Evolutionary conservation across 2,329 filamentous ascomycete genomes (phyloP), one percentile per base, ranked within the genome.

Genomic region (Neofusicoccum kwambonambiense): DNA sequence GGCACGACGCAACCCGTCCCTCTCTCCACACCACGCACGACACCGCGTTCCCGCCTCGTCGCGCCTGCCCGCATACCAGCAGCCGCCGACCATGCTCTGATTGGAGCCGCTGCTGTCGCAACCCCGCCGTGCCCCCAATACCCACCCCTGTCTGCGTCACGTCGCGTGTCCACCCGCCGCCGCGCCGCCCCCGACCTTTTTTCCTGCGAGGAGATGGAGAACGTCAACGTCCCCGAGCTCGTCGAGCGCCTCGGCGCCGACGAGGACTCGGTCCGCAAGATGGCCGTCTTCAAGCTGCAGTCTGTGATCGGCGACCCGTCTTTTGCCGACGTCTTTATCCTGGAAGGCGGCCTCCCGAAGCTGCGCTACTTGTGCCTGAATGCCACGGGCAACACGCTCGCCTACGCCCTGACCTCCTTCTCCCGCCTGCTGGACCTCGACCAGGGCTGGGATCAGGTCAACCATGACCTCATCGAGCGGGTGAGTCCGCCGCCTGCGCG

Each of bases 201-300:
- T 41, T 22, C 22, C 22, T 35, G 22, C 11, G 12, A 39, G 42
- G 15, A 47, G 41, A 86, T 86, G 84, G 84, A 86, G 65, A 82
- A 77, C 72, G 77, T 83, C 72, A 83, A 84, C 72, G 79, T 87
- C 67, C 77, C 83, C 54, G 84, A 87, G 69, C 78, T 88, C 69
- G 84, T 89, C 66, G 81, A 83, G 67, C 82, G 85, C 61, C 79
- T 89, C 65, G 81, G 83, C 50, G 86, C 84, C 70, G 84, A 87
- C 64, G 86, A 97, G 79, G 95, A 99, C 83, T 93, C 92, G 64
- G 89, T 92, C 70, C 92, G 93, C 74, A 99, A 99, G 79, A 97
- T 98, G 92, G 95, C 95, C 67, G 95, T 96, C 67, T 99, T 99
- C 86, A 97, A 97, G 81, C 87, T 99, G 69, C 95, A 99, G 79